These are phyloP conservation scores for Aspergillus pseudoviridinutans DNA, from an alignment of 2,329 filamentous ascomycete species.

Conservation along the genomic window DNA sequence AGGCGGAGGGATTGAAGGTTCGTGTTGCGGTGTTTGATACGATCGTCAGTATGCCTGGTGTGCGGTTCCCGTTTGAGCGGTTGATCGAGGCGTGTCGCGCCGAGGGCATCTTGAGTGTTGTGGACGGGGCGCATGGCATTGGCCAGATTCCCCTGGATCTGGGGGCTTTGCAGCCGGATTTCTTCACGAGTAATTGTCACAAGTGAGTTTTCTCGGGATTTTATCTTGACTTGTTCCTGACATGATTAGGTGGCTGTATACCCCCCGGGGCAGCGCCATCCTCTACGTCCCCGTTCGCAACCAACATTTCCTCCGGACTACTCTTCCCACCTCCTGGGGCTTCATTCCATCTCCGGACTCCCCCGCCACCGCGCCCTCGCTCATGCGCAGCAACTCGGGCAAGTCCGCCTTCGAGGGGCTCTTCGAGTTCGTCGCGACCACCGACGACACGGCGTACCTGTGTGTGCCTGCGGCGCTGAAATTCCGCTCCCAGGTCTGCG, in stretches of 20 bases:
- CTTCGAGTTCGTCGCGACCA: slow-evolving; percentile 74
- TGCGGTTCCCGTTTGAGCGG: slow-evolving; percentile 72
- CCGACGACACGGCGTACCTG: slow-evolving; percentile 68
- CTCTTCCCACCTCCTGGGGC: slow-evolving; percentile 76
- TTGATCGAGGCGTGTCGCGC: slow-evolving; percentile 63
- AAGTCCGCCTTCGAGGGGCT: slow-evolving; percentile 62
- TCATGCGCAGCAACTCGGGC: slow-evolving; percentile 28
- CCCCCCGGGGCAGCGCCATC: slow-evolving; percentile 74
- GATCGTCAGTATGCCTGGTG: slow-evolving; percentile 72
- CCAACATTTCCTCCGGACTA: slow-evolving; percentile 69
- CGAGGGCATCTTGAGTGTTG: slow-evolving; percentile 64
- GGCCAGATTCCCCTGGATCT: slow-evolving; percentile 75
- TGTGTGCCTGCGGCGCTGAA: slow-evolving; percentile 67
- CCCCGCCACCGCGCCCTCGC: slow-evolving; percentile 45
- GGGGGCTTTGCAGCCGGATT: slow-evolving; percentile 66
- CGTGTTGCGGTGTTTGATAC: slow-evolving; percentile 74
- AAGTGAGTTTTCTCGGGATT: slow-evolving; percentile 47
- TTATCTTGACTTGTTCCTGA: slow-evolving; percentile 4
- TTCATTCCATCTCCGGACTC: slow-evolving; percentile 51
- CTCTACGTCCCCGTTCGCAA: slow-evolving; percentile 75
- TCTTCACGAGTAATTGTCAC: slow-evolving; percentile 82
- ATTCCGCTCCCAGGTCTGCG: slow-evolving; percentile 66
- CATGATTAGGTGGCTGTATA: slow-evolving; percentile 65
- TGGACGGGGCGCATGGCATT: slow-evolving; percentile 83
- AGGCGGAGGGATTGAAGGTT: slow-evolving; percentile 58